Evolutionary conservation across 2,329 filamentous ascomycete genomes (phyloP).

Genomic region (Aspergillus glaucus): DNA sequence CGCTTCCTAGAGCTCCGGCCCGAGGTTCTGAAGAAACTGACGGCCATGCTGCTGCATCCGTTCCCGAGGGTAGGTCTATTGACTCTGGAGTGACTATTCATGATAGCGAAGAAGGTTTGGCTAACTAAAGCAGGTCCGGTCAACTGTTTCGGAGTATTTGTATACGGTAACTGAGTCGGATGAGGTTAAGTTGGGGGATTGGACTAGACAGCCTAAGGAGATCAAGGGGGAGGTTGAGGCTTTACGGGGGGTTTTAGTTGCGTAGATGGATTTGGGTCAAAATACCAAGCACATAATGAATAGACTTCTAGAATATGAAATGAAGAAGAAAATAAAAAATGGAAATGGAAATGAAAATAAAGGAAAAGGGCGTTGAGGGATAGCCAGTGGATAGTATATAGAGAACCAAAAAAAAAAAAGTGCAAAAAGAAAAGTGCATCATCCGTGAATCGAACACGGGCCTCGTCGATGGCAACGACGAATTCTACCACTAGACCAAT

Average conservation of each 20-base stretch:
- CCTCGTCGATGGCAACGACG: constrained; percentile 42
- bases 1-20: constrained; percentile 45
- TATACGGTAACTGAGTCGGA: constrained; percentile 29
- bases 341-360: neutral
- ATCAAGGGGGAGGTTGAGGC: constrained; percentile 28
- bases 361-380: neutral
- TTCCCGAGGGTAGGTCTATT: constrained; percentile 63
- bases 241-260: constrained; percentile 12
- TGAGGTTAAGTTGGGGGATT: constrained; percentile 28
- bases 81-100: neutral
- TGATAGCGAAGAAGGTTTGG: neutral
- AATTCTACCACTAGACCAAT: constrained; percentile 43
- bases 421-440: constrained; percentile 27
- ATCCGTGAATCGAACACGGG: constrained; percentile 44
- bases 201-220: constrained; percentile 28
- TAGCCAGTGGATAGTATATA: too few species aligned
- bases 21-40: constrained; percentile 62
- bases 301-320: neutral
- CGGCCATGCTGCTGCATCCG: constrained; percentile 69
- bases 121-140: constrained; percentile 27
- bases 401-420: constrained; percentile 6
- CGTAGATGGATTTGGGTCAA: constrained; percentile 1
- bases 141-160: constrained; percentile 29
- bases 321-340: neutral
- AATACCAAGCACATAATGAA: neutral